Conservation (phyloP, 495 filamentous ascomycete species). For the Penicillium pancosmium region DNA sequence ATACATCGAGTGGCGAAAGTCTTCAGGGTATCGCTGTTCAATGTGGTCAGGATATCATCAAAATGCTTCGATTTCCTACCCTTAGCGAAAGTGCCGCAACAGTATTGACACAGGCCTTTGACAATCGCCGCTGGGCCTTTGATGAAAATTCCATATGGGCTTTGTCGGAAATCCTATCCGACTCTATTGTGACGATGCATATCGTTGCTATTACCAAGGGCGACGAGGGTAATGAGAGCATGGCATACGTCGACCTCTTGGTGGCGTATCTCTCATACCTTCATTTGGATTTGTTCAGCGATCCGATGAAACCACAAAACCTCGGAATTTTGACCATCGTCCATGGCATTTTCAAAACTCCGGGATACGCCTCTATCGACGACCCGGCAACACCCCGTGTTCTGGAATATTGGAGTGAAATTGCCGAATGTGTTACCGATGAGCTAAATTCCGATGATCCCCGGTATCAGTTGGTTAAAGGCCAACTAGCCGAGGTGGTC, state of each 20-base stretch:
- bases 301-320: slow-evolving; percentile 34
- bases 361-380: slow-evolving; percentile 75
- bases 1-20: slow-evolving; percentile 17
- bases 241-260: slow-evolving; percentile 69
- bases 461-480: slow-evolving; percentile 32
- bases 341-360: slow-evolving; percentile 65
- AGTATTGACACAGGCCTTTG: slow-evolving; percentile 26
- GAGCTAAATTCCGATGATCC: slow-evolving; percentile 32
- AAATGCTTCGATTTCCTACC: slow-evolving; percentile 24
- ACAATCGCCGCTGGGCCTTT: slow-evolving; percentile 27
- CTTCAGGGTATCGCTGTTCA: slow-evolving; percentile 31
- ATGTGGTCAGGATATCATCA: slow-evolving; percentile 38
- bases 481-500: slow-evolving; percentile 40
- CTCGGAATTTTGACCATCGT: slow-evolving; percentile 51
- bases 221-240: slow-evolving; percentile 64
- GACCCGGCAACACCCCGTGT: slow-evolving; percentile 75
- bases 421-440: slow-evolving; percentile 43
- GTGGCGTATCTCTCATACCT: slow-evolving; percentile 60
- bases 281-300: slow-evolving; percentile 34
- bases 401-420: slow-evolving; percentile 81
- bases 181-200: slow-evolving; percentile 38
- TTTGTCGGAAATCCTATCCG: slow-evolving; percentile 38
- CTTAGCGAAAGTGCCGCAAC: slow-evolving; percentile 29
- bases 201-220: slow-evolving; percentile 54
- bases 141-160: slow-evolving; percentile 20